These are phyloP conservation scores for Tricholoma terreum DNA, from an alignment of 768 basidiomycete species.

Conservation along the genomic window DNA sequence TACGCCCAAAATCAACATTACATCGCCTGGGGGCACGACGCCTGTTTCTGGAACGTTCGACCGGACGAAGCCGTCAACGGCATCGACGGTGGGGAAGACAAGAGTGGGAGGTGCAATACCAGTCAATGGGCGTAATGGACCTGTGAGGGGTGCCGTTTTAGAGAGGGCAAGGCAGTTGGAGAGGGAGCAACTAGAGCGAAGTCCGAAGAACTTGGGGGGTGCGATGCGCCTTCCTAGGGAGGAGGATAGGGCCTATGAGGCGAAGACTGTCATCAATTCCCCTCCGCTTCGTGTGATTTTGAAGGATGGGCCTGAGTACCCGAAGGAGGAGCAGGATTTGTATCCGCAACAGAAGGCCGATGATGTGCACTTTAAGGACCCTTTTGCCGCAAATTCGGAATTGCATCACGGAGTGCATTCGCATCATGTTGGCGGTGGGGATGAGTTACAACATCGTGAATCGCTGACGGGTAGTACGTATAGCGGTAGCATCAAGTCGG, in stretches of 20 bases:
- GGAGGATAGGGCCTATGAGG: background rate
- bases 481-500: constrained; percentile 1
- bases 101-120: constrained; percentile 6
- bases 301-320: background rate
- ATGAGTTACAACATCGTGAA: constrained; percentile 5
- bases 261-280: background rate
- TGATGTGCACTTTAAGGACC: background rate
- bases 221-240: background rate
- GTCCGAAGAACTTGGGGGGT: background rate
- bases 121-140: background rate
- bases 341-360: background rate
- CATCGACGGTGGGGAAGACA: constrained; percentile 7
- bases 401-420: background rate
- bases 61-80: constrained; percentile 6
- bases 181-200: background rate
- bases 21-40: constrained; percentile 8
- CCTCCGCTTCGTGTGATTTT: background rate
- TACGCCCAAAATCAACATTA: constrained; percentile 6
- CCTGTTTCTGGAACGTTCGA: background rate
- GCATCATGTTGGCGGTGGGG: background rate
- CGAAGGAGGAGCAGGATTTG: background rate
- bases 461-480: background rate
- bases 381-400: background rate
- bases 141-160: background rate
- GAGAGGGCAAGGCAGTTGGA: background rate